Evolutionary conservation across 2,329 filamentous ascomycete species (phyloP).

Genomic region (Boeremia lycopersici): DNA sequence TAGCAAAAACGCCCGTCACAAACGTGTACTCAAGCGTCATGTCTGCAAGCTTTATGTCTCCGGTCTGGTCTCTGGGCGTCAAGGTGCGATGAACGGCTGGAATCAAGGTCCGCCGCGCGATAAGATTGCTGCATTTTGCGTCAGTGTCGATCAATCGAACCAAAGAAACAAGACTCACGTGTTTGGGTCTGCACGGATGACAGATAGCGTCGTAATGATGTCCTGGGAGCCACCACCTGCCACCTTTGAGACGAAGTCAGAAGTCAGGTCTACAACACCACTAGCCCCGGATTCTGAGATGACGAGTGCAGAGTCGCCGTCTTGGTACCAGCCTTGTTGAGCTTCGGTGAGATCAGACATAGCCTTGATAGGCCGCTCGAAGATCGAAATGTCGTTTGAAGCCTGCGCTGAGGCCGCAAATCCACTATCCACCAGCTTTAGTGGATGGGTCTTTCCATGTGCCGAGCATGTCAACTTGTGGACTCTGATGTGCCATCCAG

Average conservation of each 20-base stretch:
- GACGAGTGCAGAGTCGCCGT: conserved; percentile 5
- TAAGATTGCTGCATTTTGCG: conserved; percentile 12
- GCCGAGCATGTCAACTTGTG: conserved; percentile 9
- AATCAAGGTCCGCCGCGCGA: conserved; percentile 19
- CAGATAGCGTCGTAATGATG: not conserved
- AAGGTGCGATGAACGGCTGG: conserved; percentile 13
- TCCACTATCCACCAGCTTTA: conserved; percentile 19
- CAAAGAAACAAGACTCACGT: conserved; percentile 16
- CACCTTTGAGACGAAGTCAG: not conserved
- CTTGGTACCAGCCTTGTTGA: conserved; percentile 18
- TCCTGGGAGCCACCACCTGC: not conserved
- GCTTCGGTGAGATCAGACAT: not conserved
- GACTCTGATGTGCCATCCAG: conserved; percentile 23
- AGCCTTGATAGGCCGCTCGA: conserved; percentile 7
- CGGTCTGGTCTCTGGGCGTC: not conserved
- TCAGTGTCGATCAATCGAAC: not conserved
- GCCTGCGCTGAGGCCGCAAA: conserved; percentile 25
- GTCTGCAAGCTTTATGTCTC: not conserved
- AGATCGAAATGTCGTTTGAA: conserved; percentile 14
- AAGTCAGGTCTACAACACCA: conserved; percentile 20
- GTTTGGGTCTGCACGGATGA: conserved; percentile 27
- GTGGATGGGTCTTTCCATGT: not conserved
- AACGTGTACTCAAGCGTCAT: not conserved
- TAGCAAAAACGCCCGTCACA: conserved; percentile 3
- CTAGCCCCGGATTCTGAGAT: conserved; percentile 22